Conservation (phyloP, 2,329 filamentous ascomycete species). For the Penicillium rolfsii region DNA sequence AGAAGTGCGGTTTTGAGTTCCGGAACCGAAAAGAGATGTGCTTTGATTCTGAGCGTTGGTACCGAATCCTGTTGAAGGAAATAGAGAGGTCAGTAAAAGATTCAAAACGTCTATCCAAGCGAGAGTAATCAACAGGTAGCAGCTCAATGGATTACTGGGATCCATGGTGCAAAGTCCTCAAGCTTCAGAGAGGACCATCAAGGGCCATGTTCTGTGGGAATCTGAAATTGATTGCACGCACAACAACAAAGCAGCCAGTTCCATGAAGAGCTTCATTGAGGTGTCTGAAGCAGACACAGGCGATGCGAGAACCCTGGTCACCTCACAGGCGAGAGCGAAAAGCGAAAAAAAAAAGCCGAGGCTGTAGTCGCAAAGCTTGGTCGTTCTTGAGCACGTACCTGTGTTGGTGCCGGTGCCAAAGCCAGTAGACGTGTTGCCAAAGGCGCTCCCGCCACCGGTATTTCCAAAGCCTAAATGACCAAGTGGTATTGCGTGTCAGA, state of each 20-base stretch:
- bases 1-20: constrained; percentile 32
- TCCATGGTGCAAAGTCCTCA: constrained; percentile 13
- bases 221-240: not conserved
- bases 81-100: constrained; percentile 25
- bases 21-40: constrained; percentile 41
- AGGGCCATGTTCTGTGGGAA: not conserved
- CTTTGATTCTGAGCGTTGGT: constrained; percentile 37
- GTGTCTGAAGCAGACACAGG: not conserved
- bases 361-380: constrained; percentile 32
- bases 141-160: constrained; percentile 11
- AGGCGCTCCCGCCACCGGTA: constrained; percentile 39
- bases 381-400: constrained; percentile 42
- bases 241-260: not conserved
- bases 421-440: constrained; percentile 41
- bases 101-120: not conserved
- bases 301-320: constrained; percentile 12
- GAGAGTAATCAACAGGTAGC: constrained; percentile 9
- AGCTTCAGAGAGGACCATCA: not conserved
- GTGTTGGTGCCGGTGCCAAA: constrained; percentile 46
- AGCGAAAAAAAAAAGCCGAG: not conserved
- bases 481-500: constrained; percentile 43
- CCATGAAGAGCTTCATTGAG: not conserved
- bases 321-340: constrained; percentile 18
- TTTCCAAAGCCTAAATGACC: constrained; percentile 46
- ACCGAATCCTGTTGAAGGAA: constrained; percentile 41